These are phyloP conservation scores for Pythium scleroteichum DNA, from an alignment of 352 stramenopile genomes.

Conservation along the genomic window DNA sequence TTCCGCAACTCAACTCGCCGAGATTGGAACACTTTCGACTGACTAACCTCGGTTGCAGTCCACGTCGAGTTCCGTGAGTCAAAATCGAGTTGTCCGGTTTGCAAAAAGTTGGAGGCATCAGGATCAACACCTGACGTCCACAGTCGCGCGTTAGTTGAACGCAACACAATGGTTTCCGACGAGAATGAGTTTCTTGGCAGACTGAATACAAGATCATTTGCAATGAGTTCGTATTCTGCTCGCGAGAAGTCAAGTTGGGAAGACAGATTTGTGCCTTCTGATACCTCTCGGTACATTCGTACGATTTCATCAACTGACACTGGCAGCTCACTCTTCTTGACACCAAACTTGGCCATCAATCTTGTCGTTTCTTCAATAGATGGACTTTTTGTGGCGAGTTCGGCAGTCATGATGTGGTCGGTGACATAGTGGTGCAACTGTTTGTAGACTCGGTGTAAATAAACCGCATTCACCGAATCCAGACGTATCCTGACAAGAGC, in stretches of 20 bases:
- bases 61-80: constrained; percentile 36
- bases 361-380: constrained; percentile 9
- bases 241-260: constrained; percentile 7
- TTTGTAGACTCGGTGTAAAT: constrained; percentile 87
- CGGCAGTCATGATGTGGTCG: constrained; percentile 45
- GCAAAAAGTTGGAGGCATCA: constrained; percentile 69
- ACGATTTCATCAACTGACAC: constrained; percentile 33
- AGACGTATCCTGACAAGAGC: constrained; percentile 39
- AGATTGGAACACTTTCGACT: constrained; percentile 59
- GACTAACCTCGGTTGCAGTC: constrained; percentile 12
- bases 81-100: constrained; percentile 70
- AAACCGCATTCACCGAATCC: constrained; percentile 80
- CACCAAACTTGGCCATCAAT: constrained; percentile 23
- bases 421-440: constrained; percentile 79
- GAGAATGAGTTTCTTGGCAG: constrained; percentile 81
- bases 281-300: constrained; percentile 28
- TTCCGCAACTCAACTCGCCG: constrained; percentile 68
- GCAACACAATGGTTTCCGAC: constrained; percentile 68
- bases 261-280: not conserved
- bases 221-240: constrained; percentile 65
- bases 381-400: not conserved
- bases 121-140: constrained; percentile 71
- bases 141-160: constrained; percentile 70
- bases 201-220: constrained; percentile 81
- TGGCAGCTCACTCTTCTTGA: constrained; percentile 24